Evolutionary conservation across 208 protist genomes (phyloP).

Genomic region (Trichomonas gallinae): DNA sequence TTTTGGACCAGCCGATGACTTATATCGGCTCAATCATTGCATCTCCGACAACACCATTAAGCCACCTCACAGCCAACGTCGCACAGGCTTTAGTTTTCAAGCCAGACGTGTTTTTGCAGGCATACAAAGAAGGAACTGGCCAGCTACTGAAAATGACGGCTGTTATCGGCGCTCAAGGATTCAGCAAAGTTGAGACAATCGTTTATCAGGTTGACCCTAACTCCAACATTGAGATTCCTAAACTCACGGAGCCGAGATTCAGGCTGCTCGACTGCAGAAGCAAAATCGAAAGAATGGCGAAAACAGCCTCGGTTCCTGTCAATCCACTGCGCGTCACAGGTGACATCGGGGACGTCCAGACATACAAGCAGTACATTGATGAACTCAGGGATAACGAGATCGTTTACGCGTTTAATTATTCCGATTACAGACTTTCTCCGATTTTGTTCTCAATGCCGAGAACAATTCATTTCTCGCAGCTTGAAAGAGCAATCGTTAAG

Average conservation of each 20-base stretch:
- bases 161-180: neutral
- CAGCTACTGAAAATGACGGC: neutral
- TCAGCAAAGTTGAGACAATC: neutral
- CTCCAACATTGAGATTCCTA: neutral
- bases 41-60: neutral
- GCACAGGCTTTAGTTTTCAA: neutral
- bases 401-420: neutral
- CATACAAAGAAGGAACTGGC: neutral
- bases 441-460: neutral
- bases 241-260: neutral
- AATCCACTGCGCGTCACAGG: neutral
- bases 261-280: neutral
- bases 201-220: neutral
- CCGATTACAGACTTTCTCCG: neutral
- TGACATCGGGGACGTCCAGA: neutral
- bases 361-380: neutral
- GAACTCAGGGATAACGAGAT: neutral
- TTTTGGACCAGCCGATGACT: neutral
- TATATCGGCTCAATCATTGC: neutral
- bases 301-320: neutral
- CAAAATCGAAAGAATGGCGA: neutral
- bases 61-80: neutral
- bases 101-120: neutral
- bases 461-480: neutral
- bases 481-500: neutral